Evolutionary conservation across 345 rosid species (phyloP), one percentile per base, ranked within the genome.

Genomic region (Streptanthus diversifolius): DNA sequence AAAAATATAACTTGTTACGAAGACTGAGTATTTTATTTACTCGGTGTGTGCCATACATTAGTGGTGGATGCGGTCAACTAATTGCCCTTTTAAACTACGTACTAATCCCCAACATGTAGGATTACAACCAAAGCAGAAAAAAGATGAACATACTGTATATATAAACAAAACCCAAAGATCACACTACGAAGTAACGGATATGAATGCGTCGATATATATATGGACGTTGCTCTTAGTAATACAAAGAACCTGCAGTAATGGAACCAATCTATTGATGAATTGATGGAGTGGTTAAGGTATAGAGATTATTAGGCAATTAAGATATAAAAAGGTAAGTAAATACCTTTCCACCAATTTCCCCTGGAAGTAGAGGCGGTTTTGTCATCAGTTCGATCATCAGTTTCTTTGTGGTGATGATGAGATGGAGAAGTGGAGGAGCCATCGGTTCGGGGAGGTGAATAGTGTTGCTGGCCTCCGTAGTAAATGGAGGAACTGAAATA

Each of bases 341-440:
- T 29, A 92, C 98, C 98, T 82, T 90, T 83, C 98, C 98, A 93
- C 98, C 98, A 93, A 49, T 93, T 90, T 40, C 98, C 98, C 80
- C 96, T 81, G 6, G 93, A 90, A 64, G 90, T 83, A 76, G 86
- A 66, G 54, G 83, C 22, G 3, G 85, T 48, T 68, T 51, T 81
- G 61, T 65, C 76, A 19, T 8, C n/a, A 30, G 53, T 37, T 25
- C 39, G 71, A 39, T 70, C 72, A 65, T 82, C 83, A 5, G 84
- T 79, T 62, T 56, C 85, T 21, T 72, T 71, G 19, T 47, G 30
- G 8, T 71, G 76, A 22, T 70, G 76, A 22, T 70, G 61, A 22
- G 76, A 39, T 29, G 47, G 56, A 48, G 63, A 49, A 49, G 61
- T 18, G 15, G 67, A 29, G 7, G 68, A 33, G 41, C 48, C 72